Percentiles rank a stretch among this genome's conserved stretches.
Evolutionary conservation across 352 stramenopile genomes (phyloP).

Genomic region (Peronosclerospora sorghi): DNA sequence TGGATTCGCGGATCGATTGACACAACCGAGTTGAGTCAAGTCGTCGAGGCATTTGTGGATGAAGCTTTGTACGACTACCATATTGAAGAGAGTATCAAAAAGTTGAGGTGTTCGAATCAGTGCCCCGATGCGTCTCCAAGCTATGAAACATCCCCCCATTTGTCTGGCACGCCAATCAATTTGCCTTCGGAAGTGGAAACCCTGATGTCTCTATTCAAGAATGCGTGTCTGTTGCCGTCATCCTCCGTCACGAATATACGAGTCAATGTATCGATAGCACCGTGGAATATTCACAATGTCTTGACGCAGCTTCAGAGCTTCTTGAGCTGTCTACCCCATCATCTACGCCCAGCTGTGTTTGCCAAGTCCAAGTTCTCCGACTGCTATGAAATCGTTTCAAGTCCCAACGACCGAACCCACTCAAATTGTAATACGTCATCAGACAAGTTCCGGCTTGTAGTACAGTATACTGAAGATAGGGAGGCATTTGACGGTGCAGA

Average conservation of each 20-base stretch:
- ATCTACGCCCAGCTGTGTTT: conserved; percentile 38
- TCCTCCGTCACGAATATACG: conserved; percentile 49
- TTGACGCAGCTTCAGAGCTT: conserved; percentile 42
- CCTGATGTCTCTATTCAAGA: conserved; percentile 42
- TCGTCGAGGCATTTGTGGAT: conserved; percentile 60
- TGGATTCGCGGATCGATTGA: conserved; percentile 68
- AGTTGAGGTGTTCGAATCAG: conserved; percentile 12
- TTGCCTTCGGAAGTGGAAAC: conserved; percentile 22
- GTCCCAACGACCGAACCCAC: conserved; percentile 2
- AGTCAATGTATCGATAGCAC: conserved; percentile 29
- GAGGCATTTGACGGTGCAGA: conserved; percentile 11
- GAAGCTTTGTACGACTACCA: conserved; percentile 71
- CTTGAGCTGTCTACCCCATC: conserved; percentile 39
- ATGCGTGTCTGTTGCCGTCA: conserved; percentile 28
- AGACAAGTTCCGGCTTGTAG: conserved; percentile 19
- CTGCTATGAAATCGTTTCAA: conserved; percentile 17
- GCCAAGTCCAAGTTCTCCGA: conserved; percentile 21
- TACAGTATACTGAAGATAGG: conserved; percentile 12
- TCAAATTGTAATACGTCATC: conserved; percentile 2
- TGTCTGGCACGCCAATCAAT: conserved; percentile 1
- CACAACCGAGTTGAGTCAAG: conserved; percentile 31
- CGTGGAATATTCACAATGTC: conserved; percentile 53
- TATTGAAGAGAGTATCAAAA: conserved; percentile 50
- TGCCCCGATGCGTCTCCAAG: not conserved
- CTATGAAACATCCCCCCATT: conserved; percentile 1